These are phyloP conservation scores for Scedosporium aurantiacum DNA, from an alignment of 2,329 filamentous ascomycete genomes.

Conservation along the genomic window DNA sequence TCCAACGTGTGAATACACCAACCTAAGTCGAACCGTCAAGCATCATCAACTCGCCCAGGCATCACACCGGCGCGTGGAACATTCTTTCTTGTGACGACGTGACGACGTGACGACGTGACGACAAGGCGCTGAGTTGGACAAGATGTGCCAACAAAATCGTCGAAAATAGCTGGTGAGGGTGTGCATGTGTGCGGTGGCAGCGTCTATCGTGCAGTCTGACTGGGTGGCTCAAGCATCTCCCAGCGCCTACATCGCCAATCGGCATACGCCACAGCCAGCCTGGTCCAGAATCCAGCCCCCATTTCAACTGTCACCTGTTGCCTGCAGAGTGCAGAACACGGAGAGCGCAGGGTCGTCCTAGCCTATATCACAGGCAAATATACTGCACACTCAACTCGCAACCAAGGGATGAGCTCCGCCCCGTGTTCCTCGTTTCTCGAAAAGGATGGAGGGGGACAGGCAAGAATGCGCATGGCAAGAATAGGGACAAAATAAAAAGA, in stretches of 20 bases:
- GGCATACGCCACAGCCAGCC: not conserved
- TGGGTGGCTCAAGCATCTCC: not conserved
- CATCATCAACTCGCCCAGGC: not conserved
- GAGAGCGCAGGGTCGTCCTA: too few relatives aligned
- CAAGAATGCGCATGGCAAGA: too few relatives aligned
- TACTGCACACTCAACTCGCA: not conserved
- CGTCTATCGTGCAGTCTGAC: not conserved
- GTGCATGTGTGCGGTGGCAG: not conserved
- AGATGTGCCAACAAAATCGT: not conserved
- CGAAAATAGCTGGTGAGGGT: not conserved
- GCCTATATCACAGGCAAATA: not conserved
- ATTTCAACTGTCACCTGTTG: not conserved
- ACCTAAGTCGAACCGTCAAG: not conserved
- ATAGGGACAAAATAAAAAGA: not conserved
- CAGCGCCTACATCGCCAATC: constrained; percentile 3
- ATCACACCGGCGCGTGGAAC: not conserved
- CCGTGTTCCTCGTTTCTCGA: too few relatives aligned
- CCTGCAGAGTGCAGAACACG: too few relatives aligned
- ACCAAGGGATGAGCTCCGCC: not conserved
- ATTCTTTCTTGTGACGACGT: not conserved
- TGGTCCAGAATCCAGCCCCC: not conserved
- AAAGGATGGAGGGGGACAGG: not conserved
- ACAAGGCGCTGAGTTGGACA: not conserved
- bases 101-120: not conserved
- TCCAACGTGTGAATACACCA: not conserved